Percentiles rank a stretch among this genome's conserved stretches.
Conservation (phyloP, 768 basidiomycete genomes). For the Tricholoma sp. region DNA sequence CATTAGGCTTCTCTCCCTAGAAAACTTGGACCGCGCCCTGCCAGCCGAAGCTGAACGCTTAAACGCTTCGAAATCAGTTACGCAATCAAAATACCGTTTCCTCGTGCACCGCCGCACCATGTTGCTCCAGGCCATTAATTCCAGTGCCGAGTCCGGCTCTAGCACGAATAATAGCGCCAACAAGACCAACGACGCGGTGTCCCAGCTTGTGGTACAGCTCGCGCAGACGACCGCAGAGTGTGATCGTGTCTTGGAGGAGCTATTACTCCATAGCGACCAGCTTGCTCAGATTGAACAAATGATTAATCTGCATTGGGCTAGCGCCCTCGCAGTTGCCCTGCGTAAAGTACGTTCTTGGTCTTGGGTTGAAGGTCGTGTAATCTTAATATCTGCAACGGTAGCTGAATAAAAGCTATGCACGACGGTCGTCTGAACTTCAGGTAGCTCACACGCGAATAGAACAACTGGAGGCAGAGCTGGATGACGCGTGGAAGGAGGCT, state of each 20-base stretch:
- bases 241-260: constrained; percentile 52
- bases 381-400: constrained; percentile 9
- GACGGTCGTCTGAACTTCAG: constrained; percentile 54
- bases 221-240: constrained; percentile 53
- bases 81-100: constrained; percentile 66
- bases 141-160: constrained; percentile 27
- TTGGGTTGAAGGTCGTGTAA: not conserved
- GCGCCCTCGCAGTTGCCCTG: constrained; percentile 72
- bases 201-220: constrained; percentile 50
- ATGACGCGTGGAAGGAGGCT: constrained; percentile 79
- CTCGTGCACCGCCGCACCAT: constrained; percentile 62
- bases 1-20: constrained; percentile 61
- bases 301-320: constrained; percentile 64
- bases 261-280: constrained; percentile 58
- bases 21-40: constrained; percentile 55
- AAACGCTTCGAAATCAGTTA: constrained; percentile 41
- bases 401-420: constrained; percentile 70
- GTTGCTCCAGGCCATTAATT: constrained; percentile 65
- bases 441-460: constrained; percentile 41
- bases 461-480: constrained; percentile 63
- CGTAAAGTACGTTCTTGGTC: constrained; percentile 45
- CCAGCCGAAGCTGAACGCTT: constrained; percentile 58
- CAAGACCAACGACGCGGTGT: constrained; percentile 31
- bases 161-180: constrained; percentile 31
- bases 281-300: constrained; percentile 56